Conservation (phyloP, 345 rosid species). For the Melastoma malabathricum region DNA sequence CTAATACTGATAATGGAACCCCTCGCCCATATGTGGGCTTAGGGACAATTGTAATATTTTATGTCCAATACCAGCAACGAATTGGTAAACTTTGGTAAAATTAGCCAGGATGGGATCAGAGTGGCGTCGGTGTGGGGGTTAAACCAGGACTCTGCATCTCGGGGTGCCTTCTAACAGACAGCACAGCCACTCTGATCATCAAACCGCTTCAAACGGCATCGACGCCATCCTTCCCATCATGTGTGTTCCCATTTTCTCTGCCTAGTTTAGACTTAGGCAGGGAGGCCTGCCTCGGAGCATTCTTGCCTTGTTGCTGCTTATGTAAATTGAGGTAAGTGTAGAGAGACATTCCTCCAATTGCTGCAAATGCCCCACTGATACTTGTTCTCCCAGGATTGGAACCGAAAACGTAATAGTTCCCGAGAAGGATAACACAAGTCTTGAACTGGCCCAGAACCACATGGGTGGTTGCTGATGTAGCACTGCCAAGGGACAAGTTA, state of each 20-base stretch:
- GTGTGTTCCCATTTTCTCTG: conserved; percentile 27
- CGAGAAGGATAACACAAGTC: conserved; percentile 57
- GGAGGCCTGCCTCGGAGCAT: conserved; percentile 10
- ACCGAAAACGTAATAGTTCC: conserved; percentile 43
- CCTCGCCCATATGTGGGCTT: too few relatives aligned
- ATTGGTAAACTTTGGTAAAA: too few relatives aligned
- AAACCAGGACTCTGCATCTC: not conserved
- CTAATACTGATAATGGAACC: too few relatives aligned
- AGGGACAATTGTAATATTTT: too few relatives aligned
- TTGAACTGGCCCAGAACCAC: conserved; percentile 76
- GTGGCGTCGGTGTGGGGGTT: not conserved
- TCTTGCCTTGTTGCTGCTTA: conserved; percentile 27
- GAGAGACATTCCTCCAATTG: conserved; percentile 55
- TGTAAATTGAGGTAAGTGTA: conserved; percentile 41
- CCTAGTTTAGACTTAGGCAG: conserved; percentile 34
- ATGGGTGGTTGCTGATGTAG: conserved; percentile 63
- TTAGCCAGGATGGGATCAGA: too few relatives aligned
- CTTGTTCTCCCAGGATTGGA: conserved; percentile 56
- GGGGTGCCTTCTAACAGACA: not conserved
- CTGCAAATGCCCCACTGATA: conserved; percentile 48
- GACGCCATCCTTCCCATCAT: conserved; percentile 14
- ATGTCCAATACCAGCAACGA: too few relatives aligned
- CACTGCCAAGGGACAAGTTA: conserved; percentile 19
- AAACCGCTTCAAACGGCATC: conserved; percentile 5
- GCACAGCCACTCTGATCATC: not conserved